A percentile compares a stretch with the other conserved stretches of the same genome.
These are phyloP conservation scores for Lasiosphaeriaceae sp. DNA, from an alignment of 495 filamentous ascomycete genomes.

Conservation along the genomic window DNA sequence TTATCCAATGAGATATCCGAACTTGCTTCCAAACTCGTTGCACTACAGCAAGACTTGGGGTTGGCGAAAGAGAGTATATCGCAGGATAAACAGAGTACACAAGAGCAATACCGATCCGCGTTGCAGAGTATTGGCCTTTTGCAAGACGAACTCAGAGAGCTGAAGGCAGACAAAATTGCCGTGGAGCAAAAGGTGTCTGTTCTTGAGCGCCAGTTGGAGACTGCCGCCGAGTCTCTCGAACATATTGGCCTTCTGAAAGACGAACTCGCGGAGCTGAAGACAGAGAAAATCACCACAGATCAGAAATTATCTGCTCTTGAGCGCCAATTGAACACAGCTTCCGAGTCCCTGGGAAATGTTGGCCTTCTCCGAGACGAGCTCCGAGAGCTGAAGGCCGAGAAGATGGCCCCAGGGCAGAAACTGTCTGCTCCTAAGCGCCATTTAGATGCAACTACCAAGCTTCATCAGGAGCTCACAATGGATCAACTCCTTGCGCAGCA, in stretches of 20 bases:
- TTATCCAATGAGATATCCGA: conserved; percentile 1
- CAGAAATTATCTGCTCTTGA: too few species aligned
- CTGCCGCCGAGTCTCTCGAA: neutral
- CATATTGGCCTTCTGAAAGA: too few species aligned
- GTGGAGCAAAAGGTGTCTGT: conserved; percentile 11
- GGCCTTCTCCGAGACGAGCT: too few species aligned
- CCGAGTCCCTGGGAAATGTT: neutral
- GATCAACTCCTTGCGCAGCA: neutral
- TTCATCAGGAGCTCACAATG: neutral
- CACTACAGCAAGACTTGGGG: conserved; percentile 10
- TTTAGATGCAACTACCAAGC: neutral
- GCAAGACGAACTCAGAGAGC: conserved; percentile 14
- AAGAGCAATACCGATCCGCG: conserved; percentile 9
- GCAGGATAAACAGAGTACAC: conserved; percentile 8
- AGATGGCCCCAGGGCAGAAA: too few species aligned
- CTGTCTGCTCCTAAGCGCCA: too few species aligned
- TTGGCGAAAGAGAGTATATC: neutral
- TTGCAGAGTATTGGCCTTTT: conserved; percentile 15
- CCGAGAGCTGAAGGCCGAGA: neutral
- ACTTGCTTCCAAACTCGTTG: conserved; percentile 7
- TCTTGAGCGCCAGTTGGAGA: conserved; percentile 7
- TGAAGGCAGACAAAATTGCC: conserved; percentile 12
- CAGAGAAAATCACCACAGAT: neutral
- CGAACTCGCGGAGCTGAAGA: too few species aligned
- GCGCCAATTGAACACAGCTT: neutral